Evolutionary conservation across 345 rosid genomes (phyloP), one percentile per base, ranked within the genome.

Genomic region (Citrus unshiu): DNA sequence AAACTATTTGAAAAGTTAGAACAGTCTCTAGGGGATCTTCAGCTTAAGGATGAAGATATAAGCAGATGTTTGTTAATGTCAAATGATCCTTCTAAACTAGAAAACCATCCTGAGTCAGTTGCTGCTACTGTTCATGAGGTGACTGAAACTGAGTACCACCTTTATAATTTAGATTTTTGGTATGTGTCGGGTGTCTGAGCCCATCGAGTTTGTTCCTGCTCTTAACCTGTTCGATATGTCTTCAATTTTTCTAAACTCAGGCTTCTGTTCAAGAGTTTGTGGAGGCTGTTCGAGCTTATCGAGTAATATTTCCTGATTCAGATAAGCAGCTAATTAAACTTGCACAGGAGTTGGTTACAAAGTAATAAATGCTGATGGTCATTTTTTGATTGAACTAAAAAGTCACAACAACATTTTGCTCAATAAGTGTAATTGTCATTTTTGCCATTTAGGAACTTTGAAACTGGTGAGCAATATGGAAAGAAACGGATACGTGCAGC

Each of bases 231-330:
- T 2, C 4, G 25, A 34, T 65, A 65, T 39, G 61, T 84, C 25
- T 76, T 68, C 32, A 54, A 73, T 58, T 60, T 16, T 72, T 84
- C n/a, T 80, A 30, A 74, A 64, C 46, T 82, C 75, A 97, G 99
- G 92, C 85, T 82, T 91, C 92, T 78, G 89, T 92, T 74, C 90
- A 82, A 82, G 98, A 86, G 87, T 97, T 94, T 86, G 90, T 88
- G 29, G 97, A 97, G 88, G 98, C 98, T 78, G 86, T 94, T 74
- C 90, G 87, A 83, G 98, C 98, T 82, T 94, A 91, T 86, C 93
- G 83, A 80, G 92, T 91, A 78, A 97, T 97, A 85, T 97, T 97
- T 91, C 98, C 98, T 1, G 97, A 97, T 81, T 94, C 97, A 21
- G 97, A 91, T 81, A 87, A 84, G 81, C 93, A 92, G 78, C 90